A percentile compares a stretch with the other conserved stretches of the same genome.
Evolutionary conservation across 2,329 filamentous ascomycete genomes (phyloP).

Genomic region (Clarireedia sp.): DNA sequence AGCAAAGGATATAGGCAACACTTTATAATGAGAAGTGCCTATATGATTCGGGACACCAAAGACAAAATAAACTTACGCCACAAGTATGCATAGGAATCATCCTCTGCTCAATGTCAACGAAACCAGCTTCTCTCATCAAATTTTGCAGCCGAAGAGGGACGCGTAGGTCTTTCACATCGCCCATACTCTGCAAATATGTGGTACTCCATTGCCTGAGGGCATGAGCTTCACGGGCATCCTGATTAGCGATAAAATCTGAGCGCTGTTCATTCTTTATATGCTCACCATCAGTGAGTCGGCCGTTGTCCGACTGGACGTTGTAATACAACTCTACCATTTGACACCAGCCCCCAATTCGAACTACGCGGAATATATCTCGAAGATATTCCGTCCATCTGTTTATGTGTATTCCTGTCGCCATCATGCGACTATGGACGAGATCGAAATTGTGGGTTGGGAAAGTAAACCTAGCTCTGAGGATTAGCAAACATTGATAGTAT

Average conservation of each 20-base stretch:
- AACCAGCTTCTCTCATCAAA: slow-evolving; percentile 41
- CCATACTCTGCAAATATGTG: slow-evolving; percentile 53
- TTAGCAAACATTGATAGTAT: not conserved
- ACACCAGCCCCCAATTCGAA: slow-evolving; percentile 73
- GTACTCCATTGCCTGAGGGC: slow-evolving; percentile 62
- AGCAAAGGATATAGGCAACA: not conserved
- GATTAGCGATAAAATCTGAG: not conserved
- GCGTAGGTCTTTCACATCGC: slow-evolving; percentile 58
- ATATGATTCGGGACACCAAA: too few relatives aligned
- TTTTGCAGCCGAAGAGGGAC: slow-evolving; percentile 48
- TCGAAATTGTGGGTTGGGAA: slow-evolving; percentile 69
- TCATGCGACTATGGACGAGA: slow-evolving; percentile 57
- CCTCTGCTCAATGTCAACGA: slow-evolving; percentile 57
- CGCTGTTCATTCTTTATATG: not conserved
- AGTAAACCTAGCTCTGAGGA: slow-evolving; percentile 43
- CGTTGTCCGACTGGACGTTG: slow-evolving; percentile 79
- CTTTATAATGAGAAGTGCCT: too few relatives aligned
- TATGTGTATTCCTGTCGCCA: slow-evolving; percentile 24
- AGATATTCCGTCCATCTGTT: slow-evolving; percentile 69
- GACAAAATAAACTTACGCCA: slow-evolving; percentile 26
- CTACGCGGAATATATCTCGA: slow-evolving; percentile 62
- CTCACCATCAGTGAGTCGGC: slow-evolving; percentile 58
- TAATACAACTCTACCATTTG: slow-evolving; percentile 85
- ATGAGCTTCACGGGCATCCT: slow-evolving; percentile 38
- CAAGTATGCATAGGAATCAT: slow-evolving; percentile 63